A percentile compares a stretch with the other conserved stretches of the same genome.
phyloP scores from a whole-genome alignment of 2,329 filamentous ascomycete species.

The Pezicula rhizophila region DNA sequence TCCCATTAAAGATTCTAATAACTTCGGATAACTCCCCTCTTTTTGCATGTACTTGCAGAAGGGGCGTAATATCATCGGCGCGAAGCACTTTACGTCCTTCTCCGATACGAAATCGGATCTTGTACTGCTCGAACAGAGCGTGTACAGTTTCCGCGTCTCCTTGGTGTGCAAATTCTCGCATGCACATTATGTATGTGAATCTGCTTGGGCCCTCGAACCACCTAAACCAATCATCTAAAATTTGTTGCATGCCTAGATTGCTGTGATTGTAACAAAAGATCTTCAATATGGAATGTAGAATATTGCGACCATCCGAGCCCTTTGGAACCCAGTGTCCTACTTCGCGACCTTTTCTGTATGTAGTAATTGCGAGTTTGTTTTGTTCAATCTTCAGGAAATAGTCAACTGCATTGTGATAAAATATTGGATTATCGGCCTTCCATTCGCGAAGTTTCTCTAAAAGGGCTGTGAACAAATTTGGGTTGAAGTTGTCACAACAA shows the following conservation, averaged over 20 bases:
- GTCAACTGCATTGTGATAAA: too few species aligned
- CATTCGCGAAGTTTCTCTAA: too few species aligned
- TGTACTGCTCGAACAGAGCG: conserved; percentile 35
- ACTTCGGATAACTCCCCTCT: conserved; percentile 58
- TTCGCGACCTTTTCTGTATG: conserved; percentile 18
- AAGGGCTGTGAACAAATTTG: too few species aligned
- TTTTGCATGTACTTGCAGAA: conserved; percentile 67
- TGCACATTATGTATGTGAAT: conserved; percentile 27
- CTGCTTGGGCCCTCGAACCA: conserved; percentile 23
- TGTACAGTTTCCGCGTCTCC: conserved; percentile 39
- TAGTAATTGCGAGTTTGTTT: conserved; percentile 9
- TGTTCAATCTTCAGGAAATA: not conserved
- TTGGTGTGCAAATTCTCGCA: conserved; percentile 35
- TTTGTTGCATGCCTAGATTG: conserved; percentile 28
- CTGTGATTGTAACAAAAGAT: conserved; percentile 25
- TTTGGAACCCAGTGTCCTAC: not conserved
- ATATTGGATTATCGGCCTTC: not conserved
- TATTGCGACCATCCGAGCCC: not conserved
- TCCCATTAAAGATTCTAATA: conserved; percentile 54
- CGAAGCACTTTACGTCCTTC: conserved; percentile 3
- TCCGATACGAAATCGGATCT: conserved; percentile 9
- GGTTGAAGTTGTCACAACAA: too few species aligned
- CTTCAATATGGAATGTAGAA: conserved; percentile 25
- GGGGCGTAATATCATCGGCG: conserved; percentile 37
- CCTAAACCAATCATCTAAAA: conserved; percentile 31